Base-by-base conservation (phyloP, 495 filamentous ascomycete genomes). In the Podospora didyma region DNA sequence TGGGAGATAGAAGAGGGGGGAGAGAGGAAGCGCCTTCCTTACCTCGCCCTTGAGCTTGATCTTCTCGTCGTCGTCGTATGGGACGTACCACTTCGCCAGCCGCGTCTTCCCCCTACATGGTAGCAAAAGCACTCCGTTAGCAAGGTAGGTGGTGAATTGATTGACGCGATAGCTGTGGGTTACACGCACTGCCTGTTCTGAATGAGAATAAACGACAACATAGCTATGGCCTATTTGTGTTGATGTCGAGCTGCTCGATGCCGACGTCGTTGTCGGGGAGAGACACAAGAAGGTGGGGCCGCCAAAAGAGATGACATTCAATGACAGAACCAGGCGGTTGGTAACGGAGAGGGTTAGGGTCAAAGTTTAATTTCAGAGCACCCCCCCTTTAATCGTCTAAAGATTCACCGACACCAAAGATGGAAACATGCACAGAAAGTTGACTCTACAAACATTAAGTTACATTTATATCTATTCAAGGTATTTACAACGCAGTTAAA, bases 11-110 rank as follows among this genome's bases (percentile, higher is more conserved):
- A n/a, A n/a, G n/a, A n/a, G n/a, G n/a, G n/a, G n/a, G 3, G 52
- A 45, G 58, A 3, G 37, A 10, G n/a, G n/a, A 42, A 42, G 39
- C 10, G 2, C 10, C 39, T n/a, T n/a, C 1, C 1, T 12, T 69
- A 84, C 82, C 73, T 96, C 90, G 79, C 90, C 90, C 69, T 98
- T 97, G 55, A 98, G 77, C 70, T 93, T 94, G 63, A 96, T 86
- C 79, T 96, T 96, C 69, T 96, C 90, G 70, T 96, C 92, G 78
- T 96, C 92, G 75, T 84, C 92, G 81, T 97, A 97, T 44, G 94
- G 92, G 60, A 90, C 88, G 77, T 98, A 98, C 92, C 92, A 98
- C 78, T 98, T 98, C 53, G 94, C 94, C 52, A 98, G 85, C 35
- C 94, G 89, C 64, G 94, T 98, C 78, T 98, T 98, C 74, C 94